phyloP scores from a whole-genome alignment of 2,329 filamentous ascomycete species.

The Dothistroma septosporum region DNA sequence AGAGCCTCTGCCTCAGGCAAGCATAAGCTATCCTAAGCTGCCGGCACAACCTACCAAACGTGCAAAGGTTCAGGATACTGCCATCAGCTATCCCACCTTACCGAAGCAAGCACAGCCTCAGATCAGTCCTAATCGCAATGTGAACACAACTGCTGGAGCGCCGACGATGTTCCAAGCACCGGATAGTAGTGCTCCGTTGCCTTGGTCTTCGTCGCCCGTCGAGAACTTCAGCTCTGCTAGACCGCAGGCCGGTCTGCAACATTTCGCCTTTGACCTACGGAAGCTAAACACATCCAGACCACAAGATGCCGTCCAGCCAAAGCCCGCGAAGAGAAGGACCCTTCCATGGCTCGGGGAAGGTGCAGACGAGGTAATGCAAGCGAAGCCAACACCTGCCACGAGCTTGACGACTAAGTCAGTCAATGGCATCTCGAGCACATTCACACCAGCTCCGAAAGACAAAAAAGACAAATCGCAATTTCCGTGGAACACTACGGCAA shows the following conservation, averaged over 20 bases:
- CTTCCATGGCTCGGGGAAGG: constrained; percentile 54
- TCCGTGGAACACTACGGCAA: constrained; percentile 70
- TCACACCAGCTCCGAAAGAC: constrained; percentile 38
- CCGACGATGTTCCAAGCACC: constrained; percentile 35
- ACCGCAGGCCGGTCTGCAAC: constrained; percentile 15
- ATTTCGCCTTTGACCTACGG: constrained; percentile 17
- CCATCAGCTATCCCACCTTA: constrained; percentile 30
- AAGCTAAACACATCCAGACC: not conserved
- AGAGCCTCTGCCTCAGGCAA: constrained; percentile 50
- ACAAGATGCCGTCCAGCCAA: constrained; percentile 23
- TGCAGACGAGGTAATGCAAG: constrained; percentile 20
- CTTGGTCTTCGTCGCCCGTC: constrained; percentile 60
- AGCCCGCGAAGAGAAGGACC: constrained; percentile 57
- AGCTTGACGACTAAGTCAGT: constrained; percentile 6
- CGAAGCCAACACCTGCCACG: constrained; percentile 13
- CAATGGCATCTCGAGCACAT: constrained; percentile 23
- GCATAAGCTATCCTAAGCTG: constrained; percentile 41
- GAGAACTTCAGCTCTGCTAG: constrained; percentile 35
- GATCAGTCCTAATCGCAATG: not conserved
- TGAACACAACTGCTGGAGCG: constrained; percentile 24
- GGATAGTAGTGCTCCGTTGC: constrained; percentile 55
- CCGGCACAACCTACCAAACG: constrained; percentile 25
- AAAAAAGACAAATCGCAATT: constrained; percentile 40
- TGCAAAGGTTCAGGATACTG: constrained; percentile 22
- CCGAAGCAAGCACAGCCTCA: constrained; percentile 22